Evolutionary conservation across 139 green algal species (phyloP), one percentile per base, ranked within the genome.

Genomic region (Bryopsis sp.): DNA sequence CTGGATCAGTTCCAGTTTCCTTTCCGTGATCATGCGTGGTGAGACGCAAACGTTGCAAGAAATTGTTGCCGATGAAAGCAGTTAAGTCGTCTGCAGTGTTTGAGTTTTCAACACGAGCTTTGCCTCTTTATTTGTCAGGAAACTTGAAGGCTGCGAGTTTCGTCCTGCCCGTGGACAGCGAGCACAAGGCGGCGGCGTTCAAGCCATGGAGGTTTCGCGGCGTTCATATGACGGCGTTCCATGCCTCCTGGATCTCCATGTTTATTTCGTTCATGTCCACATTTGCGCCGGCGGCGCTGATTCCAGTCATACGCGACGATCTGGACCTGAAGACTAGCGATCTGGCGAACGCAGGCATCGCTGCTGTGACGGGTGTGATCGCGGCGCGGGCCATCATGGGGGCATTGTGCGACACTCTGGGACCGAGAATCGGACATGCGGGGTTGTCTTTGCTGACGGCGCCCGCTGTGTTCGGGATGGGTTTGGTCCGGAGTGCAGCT

Each of bases 241-340:
- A 95, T 63, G 67, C 95, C 0, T 90, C 82, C 0, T 96, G 91
- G 91, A 70, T 95, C 19, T 73, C 75, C 29, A 96, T 96, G 82
- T 92, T 95, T 74, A 71, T 86, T 7, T 85, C 86, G 19, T 97
- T 97, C 81, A 65, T 95, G 7, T 92, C 90, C n/a, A 92, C 88
- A 5, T 97, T 97, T 69, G 89, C 92, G 1, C 84, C 87, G 0
- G 86, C 88, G 1, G 82, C 89, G 8, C 76, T 95, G 50, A 71
- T 92, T 29, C 82, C 90, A 7, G 73, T 92, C 47, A 92, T 96
- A 43, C 82, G 89, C 22, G 79, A 96, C 39, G 81, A 92, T 80
- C 67, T 97, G 0, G 73, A 82, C 70, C 75, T 96, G 1, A 89
- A 31, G 7, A 33, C 39, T 26, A 39, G 28, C 15, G 58, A 65